Percentiles rank a stretch among this genome's conserved stretches.
phyloP scores from a whole-genome alignment of 179 eudicot species.

The Drosera spatulata region DNA sequence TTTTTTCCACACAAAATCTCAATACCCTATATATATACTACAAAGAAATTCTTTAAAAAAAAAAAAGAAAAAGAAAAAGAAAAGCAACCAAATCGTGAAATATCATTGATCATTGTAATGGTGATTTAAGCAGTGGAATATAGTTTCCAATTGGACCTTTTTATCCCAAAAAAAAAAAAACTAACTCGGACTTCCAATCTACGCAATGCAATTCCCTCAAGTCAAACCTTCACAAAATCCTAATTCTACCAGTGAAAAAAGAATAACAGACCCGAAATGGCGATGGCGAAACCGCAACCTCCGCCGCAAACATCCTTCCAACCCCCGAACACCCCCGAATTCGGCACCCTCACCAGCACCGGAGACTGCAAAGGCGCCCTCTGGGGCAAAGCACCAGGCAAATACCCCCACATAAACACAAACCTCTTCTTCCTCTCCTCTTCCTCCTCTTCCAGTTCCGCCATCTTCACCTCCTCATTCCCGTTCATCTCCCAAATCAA shows the following conservation, averaged over 20 bases:
- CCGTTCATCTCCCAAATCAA: neutral
- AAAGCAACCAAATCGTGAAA: too few relatives aligned
- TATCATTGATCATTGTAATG: too few relatives aligned
- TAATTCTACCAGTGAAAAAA: neutral
- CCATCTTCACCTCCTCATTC: slow-evolving; percentile 31
- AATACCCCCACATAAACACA: slow-evolving; percentile 89
- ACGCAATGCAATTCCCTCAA: too few relatives aligned
- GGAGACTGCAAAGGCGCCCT: slow-evolving; percentile 82
- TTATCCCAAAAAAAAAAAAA: too few relatives aligned
- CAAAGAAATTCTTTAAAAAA: too few relatives aligned
- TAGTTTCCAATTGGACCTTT: too few relatives aligned
- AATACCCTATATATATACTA: too few relatives aligned
- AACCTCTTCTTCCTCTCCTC: slow-evolving; percentile 32
- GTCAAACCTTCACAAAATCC: too few relatives aligned
- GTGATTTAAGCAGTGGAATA: too few relatives aligned
- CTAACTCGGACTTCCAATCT: too few relatives aligned
- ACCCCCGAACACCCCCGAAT: slow-evolving; percentile 12
- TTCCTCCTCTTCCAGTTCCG: slow-evolving; percentile 30
- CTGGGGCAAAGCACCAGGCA: slow-evolving; percentile 87
- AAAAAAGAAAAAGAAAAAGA: too few relatives aligned
- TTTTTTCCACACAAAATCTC: too few relatives aligned
- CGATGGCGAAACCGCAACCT: slow-evolving; percentile 96
- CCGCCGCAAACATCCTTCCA: slow-evolving; percentile 96
- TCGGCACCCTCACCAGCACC: slow-evolving; percentile 39
- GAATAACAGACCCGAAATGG: slow-evolving; percentile 52